Evolutionary conservation across 2,329 filamentous ascomycete genomes (phyloP).

Genomic region (Colletotrichum phormii): DNA sequence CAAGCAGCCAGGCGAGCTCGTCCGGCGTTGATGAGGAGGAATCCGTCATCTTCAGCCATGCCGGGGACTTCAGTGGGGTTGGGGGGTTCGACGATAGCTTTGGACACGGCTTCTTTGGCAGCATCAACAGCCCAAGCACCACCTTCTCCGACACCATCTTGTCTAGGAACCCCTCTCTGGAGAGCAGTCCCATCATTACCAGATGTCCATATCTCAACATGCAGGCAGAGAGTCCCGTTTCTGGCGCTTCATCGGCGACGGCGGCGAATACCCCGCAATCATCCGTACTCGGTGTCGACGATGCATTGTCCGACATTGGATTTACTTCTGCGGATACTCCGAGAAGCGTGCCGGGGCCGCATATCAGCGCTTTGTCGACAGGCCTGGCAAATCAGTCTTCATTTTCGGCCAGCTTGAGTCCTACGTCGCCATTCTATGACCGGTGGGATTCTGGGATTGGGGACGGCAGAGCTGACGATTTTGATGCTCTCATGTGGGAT

Average conservation of each 20-base stretch:
- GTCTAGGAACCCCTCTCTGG: constrained; percentile 4
- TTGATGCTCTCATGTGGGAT: background rate
- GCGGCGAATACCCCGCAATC: background rate
- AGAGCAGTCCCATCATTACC: constrained; percentile 8
- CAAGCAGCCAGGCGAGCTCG: constrained; percentile 26
- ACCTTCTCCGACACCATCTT: constrained; percentile 14
- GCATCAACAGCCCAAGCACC: constrained; percentile 17
- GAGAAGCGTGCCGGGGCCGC: background rate
- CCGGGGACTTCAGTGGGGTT: background rate
- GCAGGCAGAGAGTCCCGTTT: background rate
- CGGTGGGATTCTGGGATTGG: background rate
- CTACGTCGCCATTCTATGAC: constrained; percentile 11
- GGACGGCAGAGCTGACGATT: background rate
- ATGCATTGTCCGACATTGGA: background rate
- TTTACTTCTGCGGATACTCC: background rate
- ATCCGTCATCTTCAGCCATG: constrained; percentile 16
- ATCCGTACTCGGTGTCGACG: background rate
- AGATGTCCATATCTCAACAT: constrained; percentile 6
- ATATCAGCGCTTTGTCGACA: constrained; percentile 9
- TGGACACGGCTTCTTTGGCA: background rate
- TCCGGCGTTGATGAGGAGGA: constrained; percentile 16
- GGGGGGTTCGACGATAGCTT: constrained; percentile 7
- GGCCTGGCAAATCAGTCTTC: constrained; percentile 1
- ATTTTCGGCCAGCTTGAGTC: background rate
- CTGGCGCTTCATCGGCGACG: background rate